phyloP scores from a whole-genome alignment of 1,284 basidiomycete genomes.

The Kalmanozyma brasiliensis region DNA sequence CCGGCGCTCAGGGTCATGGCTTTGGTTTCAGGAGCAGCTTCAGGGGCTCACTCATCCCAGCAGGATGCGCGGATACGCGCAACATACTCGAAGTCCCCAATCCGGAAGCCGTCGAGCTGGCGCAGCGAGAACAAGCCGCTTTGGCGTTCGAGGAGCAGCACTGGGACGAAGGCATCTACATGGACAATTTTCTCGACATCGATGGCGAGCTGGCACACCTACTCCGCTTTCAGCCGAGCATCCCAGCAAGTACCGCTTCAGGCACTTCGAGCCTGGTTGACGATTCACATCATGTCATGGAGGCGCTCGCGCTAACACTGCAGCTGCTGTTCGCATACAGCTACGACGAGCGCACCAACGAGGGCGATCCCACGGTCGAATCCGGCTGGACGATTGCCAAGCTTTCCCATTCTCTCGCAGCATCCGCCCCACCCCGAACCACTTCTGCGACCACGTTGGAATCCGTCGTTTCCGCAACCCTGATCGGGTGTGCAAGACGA shows the following conservation, averaged over 20 bases:
- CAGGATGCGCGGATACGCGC: constrained; percentile 20
- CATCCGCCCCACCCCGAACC: constrained; percentile 2
- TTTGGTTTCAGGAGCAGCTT: constrained; percentile 19
- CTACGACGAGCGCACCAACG: constrained; percentile 45
- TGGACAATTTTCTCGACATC: constrained; percentile 43
- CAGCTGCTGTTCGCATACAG: constrained; percentile 38
- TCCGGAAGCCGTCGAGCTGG: constrained; percentile 14
- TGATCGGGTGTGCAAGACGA: constrained; percentile 25
- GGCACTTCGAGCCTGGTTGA: background rate
- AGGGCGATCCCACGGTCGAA: constrained; percentile 45
- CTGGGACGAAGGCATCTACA: constrained; percentile 50
- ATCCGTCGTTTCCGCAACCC: constrained; percentile 2
- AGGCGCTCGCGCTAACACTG: constrained; percentile 16
- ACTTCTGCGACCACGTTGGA: background rate
- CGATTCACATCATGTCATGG: constrained; percentile 5
- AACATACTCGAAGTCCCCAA: constrained; percentile 39
- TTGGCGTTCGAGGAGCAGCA: constrained; percentile 24
- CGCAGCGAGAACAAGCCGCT: constrained; percentile 14
- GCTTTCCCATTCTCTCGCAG: constrained; percentile 27
- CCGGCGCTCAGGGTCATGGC: constrained; percentile 4
- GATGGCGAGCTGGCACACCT: constrained; percentile 31
- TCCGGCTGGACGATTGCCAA: constrained; percentile 49
- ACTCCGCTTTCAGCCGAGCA: constrained; percentile 9
- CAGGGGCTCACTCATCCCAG: constrained; percentile 18
- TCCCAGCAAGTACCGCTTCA: background rate